Percentiles rank a stretch among this genome's conserved stretches.
These are phyloP conservation scores for Botrytis fragariae DNA, from an alignment of 2,329 filamentous ascomycete genomes.

Conservation along the genomic window DNA sequence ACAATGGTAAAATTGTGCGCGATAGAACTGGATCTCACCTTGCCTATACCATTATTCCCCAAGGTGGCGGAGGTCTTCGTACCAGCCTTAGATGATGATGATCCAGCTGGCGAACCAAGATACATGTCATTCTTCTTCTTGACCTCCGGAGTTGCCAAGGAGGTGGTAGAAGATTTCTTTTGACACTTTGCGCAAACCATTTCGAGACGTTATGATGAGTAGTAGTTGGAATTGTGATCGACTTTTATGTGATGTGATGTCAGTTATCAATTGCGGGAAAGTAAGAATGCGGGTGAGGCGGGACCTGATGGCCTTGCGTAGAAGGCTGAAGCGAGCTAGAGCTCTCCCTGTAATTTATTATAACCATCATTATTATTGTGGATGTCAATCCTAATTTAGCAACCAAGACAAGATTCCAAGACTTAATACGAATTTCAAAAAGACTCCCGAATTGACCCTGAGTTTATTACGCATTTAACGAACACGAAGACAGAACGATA, in stretches of 20 bases:
- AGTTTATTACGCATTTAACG: not conserved
- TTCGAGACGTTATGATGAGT: constrained; percentile 24
- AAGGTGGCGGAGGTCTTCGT: constrained; percentile 52
- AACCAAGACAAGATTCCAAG: constrained; percentile 12
- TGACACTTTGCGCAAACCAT: constrained; percentile 67
- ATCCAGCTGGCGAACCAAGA: constrained; percentile 57
- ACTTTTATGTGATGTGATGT: constrained; percentile 22
- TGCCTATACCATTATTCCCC: constrained; percentile 57
- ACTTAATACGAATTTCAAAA: constrained; percentile 17
- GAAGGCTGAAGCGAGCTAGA: constrained; percentile 15
- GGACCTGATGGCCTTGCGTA: constrained; percentile 2
- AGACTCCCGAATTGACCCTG: not conserved
- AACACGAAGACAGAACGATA: not conserved
- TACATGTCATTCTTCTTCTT: constrained; percentile 68
- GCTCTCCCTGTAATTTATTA: constrained; percentile 6
- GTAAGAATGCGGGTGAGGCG: constrained; percentile 6
- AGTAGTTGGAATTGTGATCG: constrained; percentile 17
- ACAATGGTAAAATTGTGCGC: not conserved
- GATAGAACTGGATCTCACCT: constrained; percentile 43
- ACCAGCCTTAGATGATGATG: constrained; percentile 40
- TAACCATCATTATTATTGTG: constrained; percentile 11
- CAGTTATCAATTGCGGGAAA: constrained; percentile 12
- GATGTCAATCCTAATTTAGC: constrained; percentile 20
- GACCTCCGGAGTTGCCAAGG: constrained; percentile 61
- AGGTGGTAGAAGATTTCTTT: constrained; percentile 57